Evolutionary conservation across 2,329 filamentous ascomycete genomes (phyloP).

Genomic region (Aspergillus latus): DNA sequence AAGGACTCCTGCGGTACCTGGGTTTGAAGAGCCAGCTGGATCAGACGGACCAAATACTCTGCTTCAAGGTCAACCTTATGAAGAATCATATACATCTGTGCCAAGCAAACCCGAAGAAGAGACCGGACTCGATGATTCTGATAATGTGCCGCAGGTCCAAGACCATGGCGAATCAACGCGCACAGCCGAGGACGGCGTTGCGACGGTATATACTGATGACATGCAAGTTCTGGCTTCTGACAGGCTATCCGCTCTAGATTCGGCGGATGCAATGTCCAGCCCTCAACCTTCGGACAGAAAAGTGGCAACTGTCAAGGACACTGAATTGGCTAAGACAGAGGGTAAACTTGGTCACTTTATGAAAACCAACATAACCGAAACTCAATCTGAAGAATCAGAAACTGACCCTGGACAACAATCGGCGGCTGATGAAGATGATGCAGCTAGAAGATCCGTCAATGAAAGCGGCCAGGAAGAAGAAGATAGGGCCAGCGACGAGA

Average conservation of each 20-base stretch:
- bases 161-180: background rate
- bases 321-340: background rate
- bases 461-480: background rate
- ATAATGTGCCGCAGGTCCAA: background rate
- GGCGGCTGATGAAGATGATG: background rate
- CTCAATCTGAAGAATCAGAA: background rate
- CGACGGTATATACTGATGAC: constrained; percentile 5
- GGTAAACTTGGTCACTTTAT: too few species aligned
- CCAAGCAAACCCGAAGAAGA: constrained; percentile 2
- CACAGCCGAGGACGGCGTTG: background rate
- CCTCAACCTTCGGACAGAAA: background rate
- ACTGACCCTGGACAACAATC: background rate
- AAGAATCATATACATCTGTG: too few species aligned
- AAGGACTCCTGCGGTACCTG: too few species aligned
- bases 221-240: constrained; percentile 1
- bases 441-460: background rate
- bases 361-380: background rate
- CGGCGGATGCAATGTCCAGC: background rate
- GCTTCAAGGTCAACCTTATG: too few species aligned
- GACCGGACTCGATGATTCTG: background rate
- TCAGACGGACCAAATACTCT: too few species aligned
- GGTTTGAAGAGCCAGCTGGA: too few species aligned
- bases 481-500: background rate
- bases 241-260: background rate
- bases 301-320: background rate